These are phyloP conservation scores for Sicyos edulis DNA, from an alignment of 306 rosid genomes.

Conservation along the genomic window DNA sequence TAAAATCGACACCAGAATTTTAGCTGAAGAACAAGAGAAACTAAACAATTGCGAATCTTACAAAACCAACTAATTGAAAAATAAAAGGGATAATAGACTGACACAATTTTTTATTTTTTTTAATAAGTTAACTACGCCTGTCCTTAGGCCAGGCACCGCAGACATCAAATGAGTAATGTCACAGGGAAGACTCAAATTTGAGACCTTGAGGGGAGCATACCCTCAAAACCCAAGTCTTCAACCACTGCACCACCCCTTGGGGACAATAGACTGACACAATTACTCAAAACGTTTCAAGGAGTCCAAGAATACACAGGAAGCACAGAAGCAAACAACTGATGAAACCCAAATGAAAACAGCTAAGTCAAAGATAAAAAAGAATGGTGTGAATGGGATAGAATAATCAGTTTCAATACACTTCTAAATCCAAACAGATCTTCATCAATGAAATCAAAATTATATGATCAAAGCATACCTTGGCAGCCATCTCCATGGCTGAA, in stretches of 20 bases:
- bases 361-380: not conserved
- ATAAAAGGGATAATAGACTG: not conserved
- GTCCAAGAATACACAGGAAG: not conserved
- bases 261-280: not conserved
- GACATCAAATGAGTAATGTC: too few relatives aligned
- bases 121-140: too few relatives aligned
- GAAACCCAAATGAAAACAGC: not conserved
- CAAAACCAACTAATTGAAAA: not conserved
- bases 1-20: not conserved
- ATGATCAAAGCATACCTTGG: conserved; percentile 37
- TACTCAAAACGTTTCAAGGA: not conserved
- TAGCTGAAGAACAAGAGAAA: not conserved
- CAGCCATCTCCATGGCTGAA: conserved; percentile 54
- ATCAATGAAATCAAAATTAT: not conserved
- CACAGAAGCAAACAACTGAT: not conserved
- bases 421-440: not conserved
- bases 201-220: too few relatives aligned
- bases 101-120: too few relatives aligned
- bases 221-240: too few relatives aligned
- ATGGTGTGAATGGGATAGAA: not conserved
- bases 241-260: too few relatives aligned
- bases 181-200: too few relatives aligned
- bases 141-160: too few relatives aligned
- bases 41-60: not conserved
- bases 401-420: not conserved